Evolutionary conservation across 2,329 filamentous ascomycete genomes (phyloP).

Genomic region (Xylariomycetidae sp.): DNA sequence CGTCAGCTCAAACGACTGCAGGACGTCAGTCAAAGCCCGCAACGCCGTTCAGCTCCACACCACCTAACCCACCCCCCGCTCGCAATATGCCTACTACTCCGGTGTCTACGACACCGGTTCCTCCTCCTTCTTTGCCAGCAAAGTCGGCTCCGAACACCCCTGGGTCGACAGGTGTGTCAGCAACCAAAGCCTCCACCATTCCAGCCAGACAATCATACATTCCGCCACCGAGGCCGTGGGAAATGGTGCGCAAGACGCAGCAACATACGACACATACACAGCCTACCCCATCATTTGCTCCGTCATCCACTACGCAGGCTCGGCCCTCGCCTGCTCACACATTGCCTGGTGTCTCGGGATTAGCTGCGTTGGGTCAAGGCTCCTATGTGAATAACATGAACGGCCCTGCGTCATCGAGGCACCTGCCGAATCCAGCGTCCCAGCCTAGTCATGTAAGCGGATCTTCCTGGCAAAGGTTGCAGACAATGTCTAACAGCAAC

Average conservation of each 20-base stretch:
- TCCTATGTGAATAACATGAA: too few species aligned
- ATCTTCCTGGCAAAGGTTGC: slow-evolving; percentile 23
- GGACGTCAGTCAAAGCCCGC: slow-evolving; percentile 1
- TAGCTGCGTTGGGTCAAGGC: too few species aligned
- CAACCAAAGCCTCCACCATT: slow-evolving; percentile 5
- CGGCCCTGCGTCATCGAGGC: slow-evolving; percentile 10
- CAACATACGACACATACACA: slow-evolving; percentile 4
- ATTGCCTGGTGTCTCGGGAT: too few species aligned
- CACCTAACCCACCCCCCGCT: slow-evolving; percentile 3
- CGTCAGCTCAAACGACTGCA: neutral
- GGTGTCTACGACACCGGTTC: slow-evolving; percentile 11
- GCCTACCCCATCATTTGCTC: too few species aligned
- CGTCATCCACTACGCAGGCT: slow-evolving; percentile 5
- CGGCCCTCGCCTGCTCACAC: too few species aligned
- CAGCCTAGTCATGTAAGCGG: slow-evolving; percentile 28
- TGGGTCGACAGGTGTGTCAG: slow-evolving; percentile 2
- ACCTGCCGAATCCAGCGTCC: slow-evolving; percentile 15
- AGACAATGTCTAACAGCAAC: slow-evolving; percentile 28
- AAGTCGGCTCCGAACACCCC: neutral
- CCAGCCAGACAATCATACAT: slow-evolving; percentile 22
- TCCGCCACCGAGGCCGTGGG: slow-evolving; percentile 27
- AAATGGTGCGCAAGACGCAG: slow-evolving; percentile 19
- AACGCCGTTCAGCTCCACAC: slow-evolving; percentile 1
- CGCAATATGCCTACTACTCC: slow-evolving; percentile 1
- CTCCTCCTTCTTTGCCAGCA: slow-evolving; percentile 6